These are phyloP conservation scores for Metarhizium guizhouense DNA, from an alignment of 2,329 filamentous ascomycete species.

Conservation along the genomic window DNA sequence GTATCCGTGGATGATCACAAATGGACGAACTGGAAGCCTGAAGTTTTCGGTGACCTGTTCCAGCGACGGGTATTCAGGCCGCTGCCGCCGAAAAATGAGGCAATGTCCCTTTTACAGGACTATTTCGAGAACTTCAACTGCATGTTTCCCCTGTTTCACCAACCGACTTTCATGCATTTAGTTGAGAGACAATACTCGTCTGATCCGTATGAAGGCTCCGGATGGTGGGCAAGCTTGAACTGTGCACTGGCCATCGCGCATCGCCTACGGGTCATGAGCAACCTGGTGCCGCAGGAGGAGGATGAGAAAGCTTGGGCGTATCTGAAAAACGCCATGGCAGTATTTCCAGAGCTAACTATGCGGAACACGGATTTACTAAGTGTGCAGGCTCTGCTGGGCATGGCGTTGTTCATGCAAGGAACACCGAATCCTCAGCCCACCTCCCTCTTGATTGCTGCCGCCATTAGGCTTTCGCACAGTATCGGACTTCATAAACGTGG, in stretches of 20 bases:
- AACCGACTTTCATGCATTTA: constrained; percentile 96
- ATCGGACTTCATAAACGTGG: constrained; percentile 94
- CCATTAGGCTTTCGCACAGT: constrained; percentile 82
- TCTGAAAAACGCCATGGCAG: constrained; percentile 91
- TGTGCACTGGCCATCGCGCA: constrained; percentile 90
- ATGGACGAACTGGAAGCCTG: constrained; percentile 97
- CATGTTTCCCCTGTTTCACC: constrained; percentile 96
- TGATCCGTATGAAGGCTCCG: constrained; percentile 88
- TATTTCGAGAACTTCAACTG: constrained; percentile 99
- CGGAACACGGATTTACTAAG: constrained; percentile 91
- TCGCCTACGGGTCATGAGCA: constrained; percentile 88
- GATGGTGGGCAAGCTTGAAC: constrained; percentile 98
- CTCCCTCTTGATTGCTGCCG: constrained; percentile 83
- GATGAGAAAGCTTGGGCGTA: constrained; percentile 94
- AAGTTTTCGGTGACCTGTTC: constrained; percentile 91
- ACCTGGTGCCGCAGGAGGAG: constrained; percentile 80
- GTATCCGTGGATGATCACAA: constrained; percentile 91
- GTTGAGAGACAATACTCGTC: constrained; percentile 89
- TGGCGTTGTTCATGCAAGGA: constrained; percentile 90
- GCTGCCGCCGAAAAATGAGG: constrained; percentile 78
- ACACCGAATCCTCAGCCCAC: constrained; percentile 94
- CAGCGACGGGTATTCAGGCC: constrained; percentile 73
- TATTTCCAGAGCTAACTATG: constrained; percentile 88
- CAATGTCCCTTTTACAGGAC: constrained; percentile 78
- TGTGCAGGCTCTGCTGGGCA: constrained; percentile 86